Conservation (phyloP, 164 flowering plant species). For the Berberis thunbergii region DNA sequence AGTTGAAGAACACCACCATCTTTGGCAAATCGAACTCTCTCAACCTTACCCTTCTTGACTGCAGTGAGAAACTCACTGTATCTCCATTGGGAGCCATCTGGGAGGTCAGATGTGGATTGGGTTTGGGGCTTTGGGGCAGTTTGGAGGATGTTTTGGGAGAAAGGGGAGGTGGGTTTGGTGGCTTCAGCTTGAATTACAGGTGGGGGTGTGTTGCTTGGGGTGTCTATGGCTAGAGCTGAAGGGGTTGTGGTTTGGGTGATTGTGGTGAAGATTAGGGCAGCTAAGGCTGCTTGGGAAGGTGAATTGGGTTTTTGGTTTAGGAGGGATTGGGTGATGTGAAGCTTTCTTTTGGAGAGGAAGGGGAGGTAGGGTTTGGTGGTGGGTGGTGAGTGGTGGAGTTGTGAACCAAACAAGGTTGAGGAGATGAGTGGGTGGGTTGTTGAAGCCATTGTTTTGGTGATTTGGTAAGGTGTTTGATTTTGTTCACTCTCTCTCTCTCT, state of each 20-base stretch:
- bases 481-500: not conserved
- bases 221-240: slow-evolving; percentile 43
- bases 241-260: slow-evolving; percentile 23
- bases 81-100: slow-evolving; percentile 88
- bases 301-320: slow-evolving; percentile 16
- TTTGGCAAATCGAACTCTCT: slow-evolving; percentile 85
- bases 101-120: slow-evolving; percentile 52
- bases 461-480: not conserved
- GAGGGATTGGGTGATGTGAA: slow-evolving; percentile 16
- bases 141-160: slow-evolving; percentile 46
- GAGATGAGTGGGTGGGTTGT: slow-evolving; percentile 36
- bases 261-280: slow-evolving; percentile 58
- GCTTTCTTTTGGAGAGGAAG: slow-evolving; percentile 15
- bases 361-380: slow-evolving; percentile 37
- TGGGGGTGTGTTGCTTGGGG: slow-evolving; percentile 25
- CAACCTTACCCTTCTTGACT: slow-evolving; percentile 91
- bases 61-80: slow-evolving; percentile 96
- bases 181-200: slow-evolving; percentile 54
- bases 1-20: slow-evolving; percentile 84
- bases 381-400: slow-evolving; percentile 36
- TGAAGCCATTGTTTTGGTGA: slow-evolving; percentile 18
- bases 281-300: slow-evolving; percentile 46
- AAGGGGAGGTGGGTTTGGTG: slow-evolving; percentile 37
- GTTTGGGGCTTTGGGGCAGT: slow-evolving; percentile 68
- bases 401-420: slow-evolving; percentile 44